Evolutionary conservation across 306 rosid genomes (phyloP).

Genomic region (Herpetospermum pedunculosum): DNA sequence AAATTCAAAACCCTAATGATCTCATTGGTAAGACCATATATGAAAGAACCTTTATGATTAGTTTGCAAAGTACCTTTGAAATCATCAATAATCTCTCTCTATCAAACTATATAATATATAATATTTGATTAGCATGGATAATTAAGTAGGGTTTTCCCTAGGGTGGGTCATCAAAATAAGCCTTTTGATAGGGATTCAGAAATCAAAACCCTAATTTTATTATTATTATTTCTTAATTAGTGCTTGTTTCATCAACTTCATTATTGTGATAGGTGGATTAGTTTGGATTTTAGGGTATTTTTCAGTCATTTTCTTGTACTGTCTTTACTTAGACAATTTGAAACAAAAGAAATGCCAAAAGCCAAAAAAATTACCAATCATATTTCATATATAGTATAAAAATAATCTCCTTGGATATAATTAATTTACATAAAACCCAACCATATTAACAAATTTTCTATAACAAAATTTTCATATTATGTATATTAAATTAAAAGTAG

Average conservation of each 20-base stretch:
- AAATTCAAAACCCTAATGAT: constrained; percentile 2
- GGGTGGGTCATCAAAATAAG: not conserved
- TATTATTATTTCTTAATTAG: too few relatives aligned
- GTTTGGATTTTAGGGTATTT: constrained; percentile 1
- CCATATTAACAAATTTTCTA: not conserved
- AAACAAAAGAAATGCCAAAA: not conserved
- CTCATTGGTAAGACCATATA: constrained; percentile 5
- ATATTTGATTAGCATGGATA: not conserved
- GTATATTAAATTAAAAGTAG: too few relatives aligned
- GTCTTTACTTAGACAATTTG: not conserved
- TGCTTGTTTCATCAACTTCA: not conserved
- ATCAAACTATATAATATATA: not conserved
- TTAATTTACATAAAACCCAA: not conserved
- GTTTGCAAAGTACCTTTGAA: not conserved
- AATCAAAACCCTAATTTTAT: not conserved
- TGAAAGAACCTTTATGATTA: not conserved
- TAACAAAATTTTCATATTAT: too few relatives aligned
- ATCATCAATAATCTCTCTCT: not conserved
- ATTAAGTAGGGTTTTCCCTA: not conserved
- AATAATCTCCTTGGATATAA: not conserved
- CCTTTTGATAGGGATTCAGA: not conserved
- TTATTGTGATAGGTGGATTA: not conserved
- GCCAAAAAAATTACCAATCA: not conserved
- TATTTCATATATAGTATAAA: not conserved
- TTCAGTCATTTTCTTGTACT: not conserved